Percentiles rank a stretch among this genome's conserved stretches.
Evolutionary conservation across 306 rosid species (phyloP).

Genomic region (Phaseolus lunatus): DNA sequence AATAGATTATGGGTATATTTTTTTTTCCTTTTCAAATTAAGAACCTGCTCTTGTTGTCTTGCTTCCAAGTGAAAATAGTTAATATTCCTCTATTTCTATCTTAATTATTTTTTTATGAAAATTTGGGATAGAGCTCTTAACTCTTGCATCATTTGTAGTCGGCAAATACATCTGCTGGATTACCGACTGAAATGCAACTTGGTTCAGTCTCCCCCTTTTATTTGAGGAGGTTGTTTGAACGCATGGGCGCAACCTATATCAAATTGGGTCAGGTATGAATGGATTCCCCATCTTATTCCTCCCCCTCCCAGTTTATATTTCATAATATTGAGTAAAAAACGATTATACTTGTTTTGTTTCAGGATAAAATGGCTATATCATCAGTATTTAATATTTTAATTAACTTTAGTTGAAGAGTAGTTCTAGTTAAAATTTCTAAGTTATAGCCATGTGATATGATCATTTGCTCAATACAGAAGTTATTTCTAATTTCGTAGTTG

Average conservation of each 20-base stretch:
- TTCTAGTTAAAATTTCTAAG: neutral
- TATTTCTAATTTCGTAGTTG: constrained; percentile 32
- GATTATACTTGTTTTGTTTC: neutral
- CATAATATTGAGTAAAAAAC: neutral
- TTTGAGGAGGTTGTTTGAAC: constrained; percentile 87
- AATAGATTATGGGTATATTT: neutral
- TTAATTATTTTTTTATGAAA: neutral
- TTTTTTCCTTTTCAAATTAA: neutral
- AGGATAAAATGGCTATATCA: neutral
- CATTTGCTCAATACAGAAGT: neutral
- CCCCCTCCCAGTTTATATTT: constrained; percentile 15
- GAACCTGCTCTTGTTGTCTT: constrained; percentile 6
- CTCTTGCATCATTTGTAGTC: constrained; percentile 57
- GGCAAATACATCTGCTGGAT: constrained; percentile 69
- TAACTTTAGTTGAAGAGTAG: neutral
- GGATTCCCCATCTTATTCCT: constrained; percentile 9
- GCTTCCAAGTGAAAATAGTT: neutral
- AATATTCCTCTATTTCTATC: constrained; percentile 10
- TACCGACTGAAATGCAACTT: constrained; percentile 77
- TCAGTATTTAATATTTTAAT: constrained; percentile 19
- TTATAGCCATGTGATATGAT: constrained; percentile 34
- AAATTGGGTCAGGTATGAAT: constrained; percentile 89
- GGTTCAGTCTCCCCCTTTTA: constrained; percentile 83
- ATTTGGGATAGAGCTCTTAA: constrained; percentile 35
- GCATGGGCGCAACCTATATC: constrained; percentile 95